These are phyloP conservation scores for Talaromyces adpressus DNA, from an alignment of 495 filamentous ascomycete species.

Conservation along the genomic window DNA sequence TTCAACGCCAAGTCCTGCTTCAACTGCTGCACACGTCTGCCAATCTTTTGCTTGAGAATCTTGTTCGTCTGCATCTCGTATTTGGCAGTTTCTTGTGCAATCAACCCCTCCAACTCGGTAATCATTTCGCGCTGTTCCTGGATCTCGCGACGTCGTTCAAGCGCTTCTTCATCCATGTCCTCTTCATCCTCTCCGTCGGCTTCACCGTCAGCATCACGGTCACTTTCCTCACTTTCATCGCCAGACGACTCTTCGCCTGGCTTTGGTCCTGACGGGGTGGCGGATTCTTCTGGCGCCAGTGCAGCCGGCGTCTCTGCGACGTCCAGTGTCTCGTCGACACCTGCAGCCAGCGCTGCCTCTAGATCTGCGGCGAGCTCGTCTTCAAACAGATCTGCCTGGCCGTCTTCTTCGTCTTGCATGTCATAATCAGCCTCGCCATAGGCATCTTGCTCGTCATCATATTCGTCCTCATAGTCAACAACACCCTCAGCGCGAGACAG, in stretches of 20 bases:
- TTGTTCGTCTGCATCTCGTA: constrained; percentile 36
- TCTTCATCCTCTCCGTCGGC: constrained; percentile 41
- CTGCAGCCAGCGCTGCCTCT: constrained; percentile 46
- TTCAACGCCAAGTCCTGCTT: constrained; percentile 42
- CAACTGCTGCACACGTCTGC: constrained; percentile 38
- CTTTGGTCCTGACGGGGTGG: constrained; percentile 16
- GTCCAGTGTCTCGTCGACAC: constrained; percentile 37
- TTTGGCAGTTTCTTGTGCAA: constrained; percentile 35
- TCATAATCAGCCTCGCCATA: constrained; percentile 52
- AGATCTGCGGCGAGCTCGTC: constrained; percentile 51
- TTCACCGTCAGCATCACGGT: constrained; percentile 53
- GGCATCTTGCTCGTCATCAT: constrained; percentile 40
- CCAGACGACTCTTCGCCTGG: constrained; percentile 30
- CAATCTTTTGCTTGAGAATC: constrained; percentile 45
- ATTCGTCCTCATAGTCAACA: constrained; percentile 38
- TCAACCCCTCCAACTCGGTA: constrained; percentile 39
- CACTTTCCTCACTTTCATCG: constrained; percentile 46
- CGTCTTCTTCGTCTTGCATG: constrained; percentile 34
- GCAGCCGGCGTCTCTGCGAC: constrained; percentile 25
- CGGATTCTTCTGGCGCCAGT: background rate
- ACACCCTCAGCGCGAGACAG: constrained; percentile 44
- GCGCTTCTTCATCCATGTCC: constrained; percentile 49
- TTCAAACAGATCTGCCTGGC: constrained; percentile 40
- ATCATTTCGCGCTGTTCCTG: constrained; percentile 46
- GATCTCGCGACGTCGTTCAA: constrained; percentile 40